A percentile compares a stretch with the other conserved stretches of the same genome.
phyloP scores from a whole-genome alignment of 495 filamentous ascomycete genomes.

The Aspergillus mulundensis region DNA sequence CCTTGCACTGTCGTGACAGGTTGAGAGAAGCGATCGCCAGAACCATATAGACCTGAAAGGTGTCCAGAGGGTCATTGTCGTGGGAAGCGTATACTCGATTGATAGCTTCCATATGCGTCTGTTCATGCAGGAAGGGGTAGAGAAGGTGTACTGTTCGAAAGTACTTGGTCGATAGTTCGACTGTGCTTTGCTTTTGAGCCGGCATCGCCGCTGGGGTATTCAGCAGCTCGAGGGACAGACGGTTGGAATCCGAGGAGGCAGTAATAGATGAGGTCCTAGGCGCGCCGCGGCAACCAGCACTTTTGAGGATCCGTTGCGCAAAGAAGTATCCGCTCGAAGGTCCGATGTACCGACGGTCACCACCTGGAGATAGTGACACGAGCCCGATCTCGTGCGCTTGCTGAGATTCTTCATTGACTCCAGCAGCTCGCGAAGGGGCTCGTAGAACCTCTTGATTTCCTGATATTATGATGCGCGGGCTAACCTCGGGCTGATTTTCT shows the following conservation, averaged over 20 bases:
- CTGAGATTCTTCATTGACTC: conserved; percentile 10
- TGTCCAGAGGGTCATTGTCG: conserved; percentile 17
- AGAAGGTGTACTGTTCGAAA: conserved; percentile 38
- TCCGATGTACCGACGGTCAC: conserved; percentile 36
- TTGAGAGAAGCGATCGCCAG: conserved; percentile 42
- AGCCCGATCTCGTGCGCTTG: conserved; percentile 38
- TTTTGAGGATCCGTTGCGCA: conserved; percentile 39
- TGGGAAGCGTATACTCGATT: conserved; percentile 27
- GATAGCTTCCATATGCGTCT: conserved; percentile 32
- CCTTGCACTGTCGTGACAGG: conserved; percentile 35
- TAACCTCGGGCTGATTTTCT: neutral
- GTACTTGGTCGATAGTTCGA: conserved; percentile 37
- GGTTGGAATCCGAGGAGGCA: conserved; percentile 9
- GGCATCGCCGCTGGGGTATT: conserved; percentile 35
- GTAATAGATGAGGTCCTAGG: neutral
- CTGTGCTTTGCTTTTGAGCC: conserved; percentile 28
- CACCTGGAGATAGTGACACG: conserved; percentile 34
- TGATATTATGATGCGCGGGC: neutral
- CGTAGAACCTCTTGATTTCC: neutral
- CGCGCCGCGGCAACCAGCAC: conserved; percentile 25
- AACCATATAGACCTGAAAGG: conserved; percentile 45
- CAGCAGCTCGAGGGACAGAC: conserved; percentile 29
- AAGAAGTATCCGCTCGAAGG: conserved; percentile 42
- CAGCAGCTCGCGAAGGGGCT: neutral
- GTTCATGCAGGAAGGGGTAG: conserved; percentile 43